Evolutionary conservation across 106 monocot genomes (phyloP).

Genomic region (Apostasia shenzhenica): DNA sequence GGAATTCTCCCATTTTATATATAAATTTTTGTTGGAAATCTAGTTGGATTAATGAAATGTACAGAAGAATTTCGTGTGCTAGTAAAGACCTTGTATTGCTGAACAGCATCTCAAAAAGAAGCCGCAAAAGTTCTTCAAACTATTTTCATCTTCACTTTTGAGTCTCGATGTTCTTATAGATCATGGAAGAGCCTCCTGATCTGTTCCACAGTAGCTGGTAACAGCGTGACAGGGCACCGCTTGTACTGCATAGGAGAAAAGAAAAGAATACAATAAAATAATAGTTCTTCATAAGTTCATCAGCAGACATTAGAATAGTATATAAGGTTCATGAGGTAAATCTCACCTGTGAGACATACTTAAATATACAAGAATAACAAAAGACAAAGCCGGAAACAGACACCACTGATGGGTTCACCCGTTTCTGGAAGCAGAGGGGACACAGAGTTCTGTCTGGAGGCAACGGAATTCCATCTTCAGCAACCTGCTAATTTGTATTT

Average conservation of each 20-base stretch:
- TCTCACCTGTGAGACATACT: constrained; percentile 77
- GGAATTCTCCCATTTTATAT: too few species aligned
- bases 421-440: constrained; percentile 82
- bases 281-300: not conserved
- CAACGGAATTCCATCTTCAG: constrained; percentile 80
- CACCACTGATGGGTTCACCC: constrained; percentile 78
- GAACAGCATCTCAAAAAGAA: too few species aligned
- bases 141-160: too few species aligned
- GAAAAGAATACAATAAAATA: constrained; percentile 1
- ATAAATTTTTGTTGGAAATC: too few species aligned
- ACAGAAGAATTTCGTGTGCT: too few species aligned
- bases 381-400: constrained; percentile 89
- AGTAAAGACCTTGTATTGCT: too few species aligned
- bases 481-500: constrained; percentile 36
- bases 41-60: too few species aligned
- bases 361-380: constrained; percentile 82
- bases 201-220: constrained; percentile 69
- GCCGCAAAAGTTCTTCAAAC: too few species aligned
- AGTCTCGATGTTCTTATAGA: constrained; percentile 23
- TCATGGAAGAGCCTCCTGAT: constrained; percentile 87
- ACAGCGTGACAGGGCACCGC: constrained; percentile 78
- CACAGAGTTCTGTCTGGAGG: constrained; percentile 70
- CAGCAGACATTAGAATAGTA: not conserved
- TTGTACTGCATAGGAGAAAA: constrained; percentile 48
- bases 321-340: not conserved